Conservation (phyloP, 73 alveolate genomes). For the Urostyla sp. region DNA sequence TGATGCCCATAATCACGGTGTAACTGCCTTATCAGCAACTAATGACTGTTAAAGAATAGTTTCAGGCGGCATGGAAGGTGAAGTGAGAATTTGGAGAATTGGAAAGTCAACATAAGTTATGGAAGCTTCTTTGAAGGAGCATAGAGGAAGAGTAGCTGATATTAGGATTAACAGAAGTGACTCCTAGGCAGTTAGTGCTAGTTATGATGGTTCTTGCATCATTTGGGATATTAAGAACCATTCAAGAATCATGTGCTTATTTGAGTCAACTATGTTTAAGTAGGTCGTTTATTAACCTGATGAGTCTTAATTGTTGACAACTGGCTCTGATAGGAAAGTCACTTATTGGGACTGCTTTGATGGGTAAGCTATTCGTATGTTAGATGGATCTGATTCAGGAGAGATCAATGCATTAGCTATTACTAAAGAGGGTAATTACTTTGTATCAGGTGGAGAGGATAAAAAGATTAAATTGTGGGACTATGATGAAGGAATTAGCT, state of each 20-base stretch:
- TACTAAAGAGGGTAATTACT: constrained; percentile 96
- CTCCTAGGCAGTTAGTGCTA: constrained; percentile 96
- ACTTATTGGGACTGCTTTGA: constrained; percentile 98
- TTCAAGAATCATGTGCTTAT: constrained; percentile 95
- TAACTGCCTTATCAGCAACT: constrained; percentile 87
- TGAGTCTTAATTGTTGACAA: constrained; percentile 96
- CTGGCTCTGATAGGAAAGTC: constrained; percentile 97
- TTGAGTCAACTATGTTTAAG: constrained; percentile 99
- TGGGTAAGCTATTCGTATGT: constrained; percentile 96
- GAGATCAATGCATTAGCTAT: constrained; percentile 99
- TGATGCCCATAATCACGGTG: constrained; percentile 94
- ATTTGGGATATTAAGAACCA: constrained; percentile 96
- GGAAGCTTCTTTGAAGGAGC: constrained; percentile 98
- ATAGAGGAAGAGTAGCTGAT: constrained; percentile 95
- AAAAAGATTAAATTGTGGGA: constrained; percentile 97
- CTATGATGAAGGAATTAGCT: constrained; percentile 93
- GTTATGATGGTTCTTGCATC: constrained; percentile 98
- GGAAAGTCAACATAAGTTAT: constrained; percentile 85
- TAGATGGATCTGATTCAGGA: constrained; percentile 99
- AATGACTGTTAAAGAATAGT: constrained; percentile 81
- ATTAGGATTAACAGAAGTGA: constrained; percentile 83
- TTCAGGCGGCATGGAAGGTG: constrained; percentile 99
- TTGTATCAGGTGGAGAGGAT: constrained; percentile 99
- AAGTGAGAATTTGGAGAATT: constrained; percentile 96
- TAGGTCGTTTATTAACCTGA: constrained; percentile 98